Conservation (phyloP, 2,329 filamentous ascomycete species). For the Thielaviopsis punctulata region DNA sequence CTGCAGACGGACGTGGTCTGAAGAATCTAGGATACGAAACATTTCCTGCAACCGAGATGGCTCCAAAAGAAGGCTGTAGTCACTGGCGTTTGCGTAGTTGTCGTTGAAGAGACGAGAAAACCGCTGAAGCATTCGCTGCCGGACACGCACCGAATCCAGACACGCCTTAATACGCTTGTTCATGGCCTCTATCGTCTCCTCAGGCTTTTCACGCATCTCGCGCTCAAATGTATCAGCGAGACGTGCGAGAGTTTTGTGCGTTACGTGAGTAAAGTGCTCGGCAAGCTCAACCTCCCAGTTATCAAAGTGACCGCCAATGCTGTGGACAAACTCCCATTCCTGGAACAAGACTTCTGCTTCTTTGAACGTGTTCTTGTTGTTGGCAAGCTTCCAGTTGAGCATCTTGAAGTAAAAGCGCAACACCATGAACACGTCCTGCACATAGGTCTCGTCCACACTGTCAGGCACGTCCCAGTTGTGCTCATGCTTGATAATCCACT, state of each 20-base stretch:
- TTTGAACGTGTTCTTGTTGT: conserved; percentile 98
- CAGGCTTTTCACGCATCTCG: conserved; percentile 69
- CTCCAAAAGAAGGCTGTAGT: conserved; percentile 68
- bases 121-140: conserved; percentile 89
- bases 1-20: conserved; percentile 76
- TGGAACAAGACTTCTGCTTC: conserved; percentile 94
- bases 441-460: conserved; percentile 93
- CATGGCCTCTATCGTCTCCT: conserved; percentile 74
- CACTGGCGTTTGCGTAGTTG: conserved; percentile 89
- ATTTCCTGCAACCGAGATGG: conserved; percentile 56
- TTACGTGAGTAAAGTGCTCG: conserved; percentile 89
- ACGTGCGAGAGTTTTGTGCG: conserved; percentile 78
- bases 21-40: conserved; percentile 61
- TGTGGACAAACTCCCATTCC: conserved; percentile 95
- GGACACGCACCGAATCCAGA: conserved; percentile 85
- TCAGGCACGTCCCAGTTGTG: conserved; percentile 89
- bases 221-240: conserved; percentile 83
- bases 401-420: conserved; percentile 98
- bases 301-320: conserved; percentile 78
- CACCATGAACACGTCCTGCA: conserved; percentile 77
- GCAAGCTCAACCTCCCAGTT: conserved; percentile 92
- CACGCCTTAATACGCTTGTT: conserved; percentile 94
- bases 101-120: conserved; percentile 84
- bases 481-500: conserved; percentile 67
- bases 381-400: conserved; percentile 91